These are phyloP conservation scores for Immersiporthe knoxdaviesiana DNA, from an alignment of 2,329 filamentous ascomycete species.

Conservation along the genomic window DNA sequence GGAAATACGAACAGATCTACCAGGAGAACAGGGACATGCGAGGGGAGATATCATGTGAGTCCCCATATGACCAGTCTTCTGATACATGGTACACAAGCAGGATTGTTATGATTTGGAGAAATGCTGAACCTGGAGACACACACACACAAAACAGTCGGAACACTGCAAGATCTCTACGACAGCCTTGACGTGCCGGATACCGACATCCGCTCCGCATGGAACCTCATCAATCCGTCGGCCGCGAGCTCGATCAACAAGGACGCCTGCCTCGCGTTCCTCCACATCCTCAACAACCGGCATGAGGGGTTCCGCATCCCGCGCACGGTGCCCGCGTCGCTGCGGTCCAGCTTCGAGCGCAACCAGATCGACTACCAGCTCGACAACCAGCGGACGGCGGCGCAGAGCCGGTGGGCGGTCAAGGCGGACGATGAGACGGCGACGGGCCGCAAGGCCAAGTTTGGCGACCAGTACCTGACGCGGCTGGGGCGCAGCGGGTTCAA, in stretches of 20 bases:
- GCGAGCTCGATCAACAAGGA: constrained; percentile 87
- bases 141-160: constrained; percentile 60
- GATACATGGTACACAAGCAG: background rate
- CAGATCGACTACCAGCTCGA: constrained; percentile 96
- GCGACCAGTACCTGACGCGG: constrained; percentile 92
- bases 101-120: no score
- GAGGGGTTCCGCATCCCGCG: constrained; percentile 94
- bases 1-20: constrained; percentile 98
- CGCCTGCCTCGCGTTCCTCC: constrained; percentile 89
- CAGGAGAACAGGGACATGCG: constrained; percentile 86
- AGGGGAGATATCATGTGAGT: constrained; percentile 78
- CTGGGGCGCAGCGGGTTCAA: constrained; percentile 83
- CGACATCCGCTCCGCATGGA: constrained; percentile 92
- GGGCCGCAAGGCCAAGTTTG: constrained; percentile 94
- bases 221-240: constrained; percentile 92
- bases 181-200: constrained; percentile 74
- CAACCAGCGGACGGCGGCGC: constrained; percentile 65
- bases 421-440: constrained; percentile 80
- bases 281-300: constrained; percentile 94
- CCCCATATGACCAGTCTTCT: background rate
- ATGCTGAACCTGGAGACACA: constrained; percentile 29
- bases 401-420: constrained; percentile 77
- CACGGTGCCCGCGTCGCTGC: constrained; percentile 86
- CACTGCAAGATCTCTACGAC: constrained; percentile 83
- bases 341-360: constrained; percentile 90